A percentile compares a stretch with the other conserved stretches of the same genome.
Evolutionary conservation across 768 basidiomycete genomes (phyloP).

Genomic region (Lactarius pseudohatsudake): DNA sequence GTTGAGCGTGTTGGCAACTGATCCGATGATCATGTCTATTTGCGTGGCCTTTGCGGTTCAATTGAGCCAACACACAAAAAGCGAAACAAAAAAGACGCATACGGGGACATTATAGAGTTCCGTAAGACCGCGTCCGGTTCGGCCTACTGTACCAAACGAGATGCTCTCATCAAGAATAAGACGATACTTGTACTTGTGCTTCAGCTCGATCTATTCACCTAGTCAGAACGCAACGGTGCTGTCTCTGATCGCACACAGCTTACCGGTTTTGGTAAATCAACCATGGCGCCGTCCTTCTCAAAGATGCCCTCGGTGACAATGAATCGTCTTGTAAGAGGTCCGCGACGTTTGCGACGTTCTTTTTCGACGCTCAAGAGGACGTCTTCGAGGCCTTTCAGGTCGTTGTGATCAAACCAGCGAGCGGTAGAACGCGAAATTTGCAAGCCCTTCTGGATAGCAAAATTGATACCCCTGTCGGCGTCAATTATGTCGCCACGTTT

Average conservation of each 20-base stretch:
- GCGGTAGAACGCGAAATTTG: conserved; percentile 90
- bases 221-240: not conserved
- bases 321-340: conserved; percentile 84
- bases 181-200: conserved; percentile 93
- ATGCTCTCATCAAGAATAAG: conserved; percentile 91
- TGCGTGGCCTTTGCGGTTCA: conserved; percentile 39
- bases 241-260: conserved; percentile 35
- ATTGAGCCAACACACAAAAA: too few relatives aligned
- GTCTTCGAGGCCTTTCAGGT: conserved; percentile 88
- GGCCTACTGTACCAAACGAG: conserved; percentile 90
- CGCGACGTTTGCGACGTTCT: conserved; percentile 81
- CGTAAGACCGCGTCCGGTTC: too few relatives aligned
- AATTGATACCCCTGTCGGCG: conserved; percentile 96
- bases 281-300: conserved; percentile 90
- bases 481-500: conserved; percentile 98
- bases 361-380: conserved; percentile 77
- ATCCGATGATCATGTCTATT: conserved; percentile 93
- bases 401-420: conserved; percentile 96
- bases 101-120: conserved; percentile 69
- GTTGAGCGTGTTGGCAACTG: conserved; percentile 80
- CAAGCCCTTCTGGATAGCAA: conserved; percentile 93
- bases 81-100: conserved; percentile 37
- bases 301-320: conserved; percentile 98
- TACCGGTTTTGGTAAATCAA: conserved; percentile 89
- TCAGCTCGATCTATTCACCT: conserved; percentile 76